A percentile compares a stretch with the other conserved stretches of the same genome.
Evolutionary conservation across 164 flowering plant species (phyloP).

Genomic region (Amborella trichopoda): DNA sequence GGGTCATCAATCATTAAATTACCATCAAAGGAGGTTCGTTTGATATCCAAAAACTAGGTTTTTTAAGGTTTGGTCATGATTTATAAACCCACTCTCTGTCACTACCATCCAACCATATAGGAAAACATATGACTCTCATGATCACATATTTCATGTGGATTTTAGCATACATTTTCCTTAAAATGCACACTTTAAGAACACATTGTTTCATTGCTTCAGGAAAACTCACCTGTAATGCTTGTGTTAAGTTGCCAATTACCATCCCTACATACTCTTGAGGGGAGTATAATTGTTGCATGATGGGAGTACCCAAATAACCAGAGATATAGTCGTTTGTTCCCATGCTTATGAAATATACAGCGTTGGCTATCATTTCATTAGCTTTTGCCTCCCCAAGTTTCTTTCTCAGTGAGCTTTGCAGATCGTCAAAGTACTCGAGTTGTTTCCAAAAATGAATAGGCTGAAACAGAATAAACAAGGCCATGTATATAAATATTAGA

Average conservation of each 20-base stretch:
- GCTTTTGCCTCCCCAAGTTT: conserved; percentile 29
- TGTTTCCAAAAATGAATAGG: conserved; percentile 40
- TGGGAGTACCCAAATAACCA: conserved; percentile 34
- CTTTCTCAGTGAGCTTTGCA: conserved; percentile 16
- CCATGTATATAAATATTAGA: too few species aligned
- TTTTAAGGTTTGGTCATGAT: too few species aligned
- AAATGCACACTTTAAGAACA: too few species aligned
- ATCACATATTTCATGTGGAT: too few species aligned
- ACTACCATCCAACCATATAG: too few species aligned
- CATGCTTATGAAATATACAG: conserved; percentile 45
- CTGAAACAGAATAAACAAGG: conserved; percentile 17
- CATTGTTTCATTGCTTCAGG: too few species aligned
- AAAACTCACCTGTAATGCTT: conserved; percentile 29
- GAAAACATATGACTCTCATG: too few species aligned
- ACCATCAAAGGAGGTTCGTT: too few species aligned
- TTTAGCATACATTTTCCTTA: too few species aligned
- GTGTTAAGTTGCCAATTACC: conserved; percentile 48
- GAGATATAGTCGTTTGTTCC: conserved; percentile 55
- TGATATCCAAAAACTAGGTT: too few species aligned
- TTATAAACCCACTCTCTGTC: too few species aligned
- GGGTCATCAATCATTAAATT: too few species aligned
- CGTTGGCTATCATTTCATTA: conserved; percentile 25
- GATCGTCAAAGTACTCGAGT: conserved; percentile 31
- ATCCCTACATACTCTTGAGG: conserved; percentile 28
- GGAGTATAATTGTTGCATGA: conserved; percentile 17